Conservation (phyloP, 1,284 basidiomycete species). For the Leucoagaricus sp. region DNA sequence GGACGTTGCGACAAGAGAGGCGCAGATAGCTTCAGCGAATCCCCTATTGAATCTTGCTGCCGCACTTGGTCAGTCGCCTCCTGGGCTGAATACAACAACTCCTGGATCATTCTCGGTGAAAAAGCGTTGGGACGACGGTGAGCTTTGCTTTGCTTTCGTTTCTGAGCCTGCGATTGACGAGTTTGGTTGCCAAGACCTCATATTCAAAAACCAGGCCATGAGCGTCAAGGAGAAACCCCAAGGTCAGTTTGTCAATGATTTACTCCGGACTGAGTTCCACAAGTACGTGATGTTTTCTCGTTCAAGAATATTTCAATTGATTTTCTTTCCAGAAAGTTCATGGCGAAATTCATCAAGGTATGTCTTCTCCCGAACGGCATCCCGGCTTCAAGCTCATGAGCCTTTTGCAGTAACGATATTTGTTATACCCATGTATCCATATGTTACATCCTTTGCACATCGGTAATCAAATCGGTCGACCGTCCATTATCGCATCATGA, state of each 20-base stretch:
- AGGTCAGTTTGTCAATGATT: conserved; percentile 90
- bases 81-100: conserved; percentile 65
- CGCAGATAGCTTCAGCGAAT: conserved; percentile 83
- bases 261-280: conserved; percentile 91
- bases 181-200: conserved; percentile 63
- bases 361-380: conserved; percentile 15
- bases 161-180: not conserved
- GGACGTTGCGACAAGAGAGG: conserved; percentile 72
- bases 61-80: conserved; percentile 72
- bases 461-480: not conserved
- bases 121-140: conserved; percentile 92
- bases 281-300: conserved; percentile 51
- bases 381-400: conserved; percentile 1
- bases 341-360: conserved; percentile 79
- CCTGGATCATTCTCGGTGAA: conserved; percentile 89
- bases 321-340: conserved; percentile 60
- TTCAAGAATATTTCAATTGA: not conserved
- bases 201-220: conserved; percentile 96
- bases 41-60: conserved; percentile 88
- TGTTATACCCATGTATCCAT: conserved; percentile 14
- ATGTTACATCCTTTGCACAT: not conserved
- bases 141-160: conserved; percentile 23
- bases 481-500: conserved; percentile 19
- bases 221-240: conserved; percentile 61
- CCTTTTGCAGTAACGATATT: conserved; percentile 19